phyloP scores from a whole-genome alignment of 2,329 filamentous ascomycete genomes.

The Diaporthe sp. region DNA sequence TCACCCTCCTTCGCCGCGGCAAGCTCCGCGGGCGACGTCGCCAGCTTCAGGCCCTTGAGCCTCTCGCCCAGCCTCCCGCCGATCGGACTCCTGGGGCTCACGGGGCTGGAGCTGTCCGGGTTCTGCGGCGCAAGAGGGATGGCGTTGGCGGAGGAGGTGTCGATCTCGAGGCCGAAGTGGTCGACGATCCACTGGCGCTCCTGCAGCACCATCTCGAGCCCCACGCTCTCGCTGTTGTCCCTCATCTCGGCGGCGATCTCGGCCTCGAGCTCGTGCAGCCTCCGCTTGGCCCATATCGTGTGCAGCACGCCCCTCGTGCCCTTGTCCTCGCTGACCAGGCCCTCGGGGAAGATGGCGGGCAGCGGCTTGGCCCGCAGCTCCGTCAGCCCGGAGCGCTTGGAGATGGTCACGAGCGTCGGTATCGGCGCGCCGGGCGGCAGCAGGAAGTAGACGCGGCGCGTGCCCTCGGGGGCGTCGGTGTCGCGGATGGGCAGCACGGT shows the following conservation, averaged over 20 bases:
- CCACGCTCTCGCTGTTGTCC: conserved; percentile 84
- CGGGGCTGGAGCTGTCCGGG: conserved; percentile 47
- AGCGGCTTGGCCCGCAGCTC: conserved; percentile 80
- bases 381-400: conserved; percentile 54
- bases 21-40: conserved; percentile 78
- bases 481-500: conserved; percentile 78
- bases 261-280: conserved; percentile 79
- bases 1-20: conserved; percentile 66
- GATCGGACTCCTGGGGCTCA: conserved; percentile 68
- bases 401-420: conserved; percentile 79
- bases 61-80: conserved; percentile 83
- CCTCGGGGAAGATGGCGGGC: conserved; percentile 87
- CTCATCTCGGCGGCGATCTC: conserved; percentile 83
- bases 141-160: conserved; percentile 48
- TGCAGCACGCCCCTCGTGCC: conserved; percentile 88
- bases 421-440: conserved; percentile 80
- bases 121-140: conserved; percentile 43
- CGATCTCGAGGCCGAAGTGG: conserved; percentile 77
- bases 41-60: conserved; percentile 82
- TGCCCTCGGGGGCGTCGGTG: conserved; percentile 58
- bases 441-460: conserved; percentile 81
- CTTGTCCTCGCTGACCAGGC: conserved; percentile 76
- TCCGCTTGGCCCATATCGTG: conserved; percentile 90
- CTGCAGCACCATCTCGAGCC: conserved; percentile 84
- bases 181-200: conserved; percentile 89